Evolutionary conservation across 1,284 basidiomycete genomes (phyloP).

Genomic region (Porogramme epimiltina): DNA sequence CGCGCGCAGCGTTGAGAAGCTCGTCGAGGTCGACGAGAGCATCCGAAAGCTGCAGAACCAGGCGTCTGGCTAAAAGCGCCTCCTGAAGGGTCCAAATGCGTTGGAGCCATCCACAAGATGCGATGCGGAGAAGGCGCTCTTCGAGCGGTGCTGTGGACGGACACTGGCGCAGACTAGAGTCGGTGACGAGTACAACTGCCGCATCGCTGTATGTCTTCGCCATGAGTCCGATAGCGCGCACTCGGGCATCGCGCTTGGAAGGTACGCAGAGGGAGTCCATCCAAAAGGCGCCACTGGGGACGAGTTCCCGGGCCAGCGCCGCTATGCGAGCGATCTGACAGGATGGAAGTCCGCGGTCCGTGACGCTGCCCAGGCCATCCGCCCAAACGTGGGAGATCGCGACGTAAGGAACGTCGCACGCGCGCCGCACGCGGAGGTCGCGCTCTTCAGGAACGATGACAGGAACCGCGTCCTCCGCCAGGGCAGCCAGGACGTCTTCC

Average conservation of each 20-base stretch:
- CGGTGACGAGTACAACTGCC: slow-evolving; percentile 13
- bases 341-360: slow-evolving; percentile 14
- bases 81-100: slow-evolving; percentile 19
- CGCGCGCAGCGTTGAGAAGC: not conserved
- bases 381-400: slow-evolving; percentile 24
- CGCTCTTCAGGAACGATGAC: slow-evolving; percentile 1
- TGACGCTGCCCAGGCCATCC: slow-evolving; percentile 19
- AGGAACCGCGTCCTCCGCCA: not conserved
- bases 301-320: not conserved
- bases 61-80: slow-evolving; percentile 5
- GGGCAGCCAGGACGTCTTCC: not conserved
- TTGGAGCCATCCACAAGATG: slow-evolving; percentile 14
- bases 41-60: slow-evolving; percentile 10
- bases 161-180: slow-evolving; percentile 8
- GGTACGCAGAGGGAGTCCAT: slow-evolving; percentile 21
- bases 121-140: slow-evolving; percentile 13
- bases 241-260: not conserved
- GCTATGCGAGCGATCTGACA: slow-evolving; percentile 18
- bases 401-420: slow-evolving; percentile 5
- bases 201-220: slow-evolving; percentile 16
- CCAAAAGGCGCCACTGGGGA: slow-evolving; percentile 16
- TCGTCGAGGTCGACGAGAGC: not conserved
- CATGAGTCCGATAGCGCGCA: slow-evolving; percentile 16
- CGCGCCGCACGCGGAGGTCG: not conserved
- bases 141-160: not conserved